Evolutionary conservation across 257 asterid species (phyloP).

Genomic region (Marsdenia floribunda): DNA sequence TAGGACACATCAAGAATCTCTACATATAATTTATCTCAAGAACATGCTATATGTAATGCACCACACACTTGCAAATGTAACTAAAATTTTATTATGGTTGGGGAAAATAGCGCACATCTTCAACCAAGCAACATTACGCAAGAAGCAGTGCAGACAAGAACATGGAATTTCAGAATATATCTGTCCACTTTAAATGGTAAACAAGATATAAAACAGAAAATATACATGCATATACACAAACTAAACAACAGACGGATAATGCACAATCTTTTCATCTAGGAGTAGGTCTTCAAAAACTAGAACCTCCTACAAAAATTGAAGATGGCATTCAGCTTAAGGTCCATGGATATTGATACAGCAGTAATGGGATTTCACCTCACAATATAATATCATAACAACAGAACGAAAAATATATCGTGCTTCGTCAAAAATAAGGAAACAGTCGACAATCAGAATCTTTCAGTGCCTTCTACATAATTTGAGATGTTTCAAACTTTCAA

Average conservation of each 20-base stretch:
- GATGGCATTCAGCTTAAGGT: conserved; percentile 1
- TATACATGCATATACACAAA: neutral
- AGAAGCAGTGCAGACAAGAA: neutral
- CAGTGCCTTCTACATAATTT: neutral
- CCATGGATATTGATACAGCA: neutral
- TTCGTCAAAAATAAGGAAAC: neutral
- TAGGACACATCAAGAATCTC: neutral
- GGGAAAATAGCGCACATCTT: neutral
- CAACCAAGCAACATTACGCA: neutral
- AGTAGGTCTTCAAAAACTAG: neutral
- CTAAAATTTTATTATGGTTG: neutral
- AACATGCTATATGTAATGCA: neutral
- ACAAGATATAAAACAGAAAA: neutral
- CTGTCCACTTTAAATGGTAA: neutral
- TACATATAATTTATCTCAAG: neutral
- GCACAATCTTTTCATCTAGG: neutral
- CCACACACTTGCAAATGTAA: neutral
- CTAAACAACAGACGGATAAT: neutral
- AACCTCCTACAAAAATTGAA: neutral
- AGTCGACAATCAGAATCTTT: neutral
- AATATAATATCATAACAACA: neutral
- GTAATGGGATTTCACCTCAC: neutral
- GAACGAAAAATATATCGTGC: too few species aligned
- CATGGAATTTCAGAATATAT: neutral
- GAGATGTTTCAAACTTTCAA: neutral